Percentiles rank a stretch among this genome's conserved stretches.
These are phyloP conservation scores for Xylaria sp. DNA, from an alignment of 2,329 filamentous ascomycete genomes.

Conservation along the genomic window DNA sequence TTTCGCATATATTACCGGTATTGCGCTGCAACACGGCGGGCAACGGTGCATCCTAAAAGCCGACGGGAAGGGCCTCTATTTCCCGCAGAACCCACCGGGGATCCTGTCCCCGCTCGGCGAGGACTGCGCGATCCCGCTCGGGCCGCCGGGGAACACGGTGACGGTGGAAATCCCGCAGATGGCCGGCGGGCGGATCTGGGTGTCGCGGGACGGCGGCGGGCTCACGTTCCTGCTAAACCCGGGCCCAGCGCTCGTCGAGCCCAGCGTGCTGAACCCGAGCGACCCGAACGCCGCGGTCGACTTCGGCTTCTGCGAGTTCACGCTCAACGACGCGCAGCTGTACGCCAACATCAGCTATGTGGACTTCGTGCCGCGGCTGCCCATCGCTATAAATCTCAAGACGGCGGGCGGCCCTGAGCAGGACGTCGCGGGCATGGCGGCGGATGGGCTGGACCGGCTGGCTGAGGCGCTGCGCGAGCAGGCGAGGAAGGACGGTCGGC, in stretches of 20 bases:
- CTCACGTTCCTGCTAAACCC: slow-evolving; percentile 73
- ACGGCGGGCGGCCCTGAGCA: slow-evolving; percentile 57
- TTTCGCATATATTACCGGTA: slow-evolving; percentile 74
- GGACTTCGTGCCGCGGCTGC: slow-evolving; percentile 70
- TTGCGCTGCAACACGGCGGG: slow-evolving; percentile 60
- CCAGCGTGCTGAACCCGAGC: slow-evolving; percentile 71
- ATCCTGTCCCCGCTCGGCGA: slow-evolving; percentile 62
- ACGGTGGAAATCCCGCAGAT: slow-evolving; percentile 70
- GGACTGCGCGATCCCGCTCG: slow-evolving; percentile 70
- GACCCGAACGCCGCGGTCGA: slow-evolving; percentile 64
- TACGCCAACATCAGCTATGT: slow-evolving; percentile 75
- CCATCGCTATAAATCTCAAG: slow-evolving; percentile 63
- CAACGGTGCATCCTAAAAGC: slow-evolving; percentile 54
- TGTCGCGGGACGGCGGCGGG: slow-evolving; percentile 61
- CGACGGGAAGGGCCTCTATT: slow-evolving; percentile 65
- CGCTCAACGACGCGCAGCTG: slow-evolving; percentile 65
- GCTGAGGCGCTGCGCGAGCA: slow-evolving; percentile 66
- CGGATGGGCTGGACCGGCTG: slow-evolving; percentile 67
- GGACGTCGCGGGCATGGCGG: slow-evolving; percentile 67
- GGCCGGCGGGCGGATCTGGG: slow-evolving; percentile 73
- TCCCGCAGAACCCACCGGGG: slow-evolving; percentile 63
- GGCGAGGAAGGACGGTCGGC: slow-evolving; percentile 63
- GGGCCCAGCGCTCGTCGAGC: slow-evolving; percentile 73
- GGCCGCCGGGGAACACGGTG: slow-evolving; percentile 63
- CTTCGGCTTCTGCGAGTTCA: slow-evolving; percentile 72